These are phyloP conservation scores for Solanum phureja DNA, from an alignment of 257 asterid genomes.

Conservation along the genomic window DNA sequence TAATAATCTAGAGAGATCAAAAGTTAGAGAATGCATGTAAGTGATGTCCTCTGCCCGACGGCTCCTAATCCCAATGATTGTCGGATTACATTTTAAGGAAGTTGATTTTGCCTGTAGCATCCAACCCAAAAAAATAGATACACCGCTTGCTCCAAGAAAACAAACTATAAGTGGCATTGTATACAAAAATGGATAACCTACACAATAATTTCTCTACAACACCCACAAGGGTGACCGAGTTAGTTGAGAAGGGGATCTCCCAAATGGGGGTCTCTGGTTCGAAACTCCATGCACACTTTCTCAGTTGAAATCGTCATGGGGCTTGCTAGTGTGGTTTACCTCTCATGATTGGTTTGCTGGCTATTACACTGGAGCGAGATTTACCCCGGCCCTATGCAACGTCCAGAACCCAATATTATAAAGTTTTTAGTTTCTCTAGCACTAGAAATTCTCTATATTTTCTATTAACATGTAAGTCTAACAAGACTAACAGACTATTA, in stretches of 20 bases:
- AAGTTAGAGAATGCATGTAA: not conserved
- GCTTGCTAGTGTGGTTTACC: not conserved
- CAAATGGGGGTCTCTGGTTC: not conserved
- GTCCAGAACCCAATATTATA: not conserved
- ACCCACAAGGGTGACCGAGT: not conserved
- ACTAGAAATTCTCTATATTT: not conserved
- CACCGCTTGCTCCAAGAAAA: no score
- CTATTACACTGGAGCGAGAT: not conserved
- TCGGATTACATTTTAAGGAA: not conserved
- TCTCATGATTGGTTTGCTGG: no score
- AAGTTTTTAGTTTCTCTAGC: not conserved
- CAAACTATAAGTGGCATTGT: not conserved
- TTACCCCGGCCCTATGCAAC: not conserved
- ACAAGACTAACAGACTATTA: not conserved
- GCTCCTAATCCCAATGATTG: not conserved
- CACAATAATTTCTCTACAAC: not conserved
- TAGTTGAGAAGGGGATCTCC: not conserved
- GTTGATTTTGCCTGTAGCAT: not conserved
- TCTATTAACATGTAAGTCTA: not conserved
- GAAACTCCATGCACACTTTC: not conserved
- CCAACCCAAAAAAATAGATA: not conserved
- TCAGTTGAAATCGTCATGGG: not conserved
- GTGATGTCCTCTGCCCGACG: not conserved
- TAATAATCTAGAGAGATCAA: not conserved
- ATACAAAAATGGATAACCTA: not conserved